A percentile compares a stretch with the other conserved stretches of the same genome.
phyloP scores from a whole-genome alignment of 805 yeast genomes.

The Schizosaccharomyces osmophilus region DNA sequence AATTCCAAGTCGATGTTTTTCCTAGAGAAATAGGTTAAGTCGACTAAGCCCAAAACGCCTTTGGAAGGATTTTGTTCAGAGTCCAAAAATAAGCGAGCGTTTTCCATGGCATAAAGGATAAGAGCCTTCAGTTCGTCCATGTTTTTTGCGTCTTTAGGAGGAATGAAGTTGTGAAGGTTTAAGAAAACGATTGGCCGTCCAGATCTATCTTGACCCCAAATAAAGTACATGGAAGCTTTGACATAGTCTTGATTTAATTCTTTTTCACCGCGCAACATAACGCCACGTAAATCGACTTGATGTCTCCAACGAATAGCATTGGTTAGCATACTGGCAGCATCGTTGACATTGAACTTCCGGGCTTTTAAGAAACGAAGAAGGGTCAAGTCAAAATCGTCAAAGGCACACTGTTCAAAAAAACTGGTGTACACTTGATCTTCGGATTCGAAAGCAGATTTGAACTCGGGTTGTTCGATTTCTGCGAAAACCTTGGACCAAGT shows the following conservation, averaged over 20 bases:
- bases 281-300: background rate
- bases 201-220: conserved; percentile 1
- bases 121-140: background rate
- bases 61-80: background rate
- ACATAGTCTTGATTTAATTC: background rate
- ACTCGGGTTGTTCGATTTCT: background rate
- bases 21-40: background rate
- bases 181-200: conserved; percentile 2
- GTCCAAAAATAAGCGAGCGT: background rate
- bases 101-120: background rate
- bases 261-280: background rate
- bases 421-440: background rate
- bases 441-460: background rate
- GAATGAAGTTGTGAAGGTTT: background rate
- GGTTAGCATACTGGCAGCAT: background rate
- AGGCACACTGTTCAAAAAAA: background rate
- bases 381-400: background rate
- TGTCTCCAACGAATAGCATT: background rate
- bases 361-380: background rate
- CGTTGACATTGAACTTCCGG: background rate
- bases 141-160: background rate
- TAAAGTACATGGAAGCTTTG: background rate
- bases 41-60: background rate
- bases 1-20: conserved; percentile 1
- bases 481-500: background rate